Percentiles rank a stretch among this genome's conserved stretches.
These are phyloP conservation scores for Orbilia brochopaga DNA, from an alignment of 2,329 filamentous ascomycete species.

Conservation along the genomic window DNA sequence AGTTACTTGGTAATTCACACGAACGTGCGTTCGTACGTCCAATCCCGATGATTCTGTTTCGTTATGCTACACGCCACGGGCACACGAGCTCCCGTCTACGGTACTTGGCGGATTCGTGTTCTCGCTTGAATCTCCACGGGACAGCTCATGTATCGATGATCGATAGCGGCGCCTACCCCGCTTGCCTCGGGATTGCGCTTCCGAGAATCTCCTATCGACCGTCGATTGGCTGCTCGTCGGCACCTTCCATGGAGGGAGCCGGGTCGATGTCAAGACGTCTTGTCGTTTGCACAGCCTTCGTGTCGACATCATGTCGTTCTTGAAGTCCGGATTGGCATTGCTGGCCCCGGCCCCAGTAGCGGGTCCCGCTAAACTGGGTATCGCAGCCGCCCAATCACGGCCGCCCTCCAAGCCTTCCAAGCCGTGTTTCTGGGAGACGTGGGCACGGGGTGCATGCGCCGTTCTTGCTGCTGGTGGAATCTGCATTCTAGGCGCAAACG, in stretches of 20 bases:
- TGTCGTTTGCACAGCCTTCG: constrained; percentile 49
- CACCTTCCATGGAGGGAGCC: background rate
- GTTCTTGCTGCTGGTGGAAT: background rate
- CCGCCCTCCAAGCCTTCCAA: constrained; percentile 18
- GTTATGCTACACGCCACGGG: no score
- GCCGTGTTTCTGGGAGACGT: constrained; percentile 6
- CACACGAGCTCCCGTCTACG: background rate
- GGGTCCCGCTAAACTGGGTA: constrained; percentile 27
- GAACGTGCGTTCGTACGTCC: no score
- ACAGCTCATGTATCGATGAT: background rate
- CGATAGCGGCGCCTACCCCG: background rate
- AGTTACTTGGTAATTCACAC: no score
- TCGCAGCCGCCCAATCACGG: constrained; percentile 35
- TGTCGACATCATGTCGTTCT: constrained; percentile 23
- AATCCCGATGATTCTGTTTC: no score
- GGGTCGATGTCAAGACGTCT: constrained; percentile 12
- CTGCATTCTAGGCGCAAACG: no score
- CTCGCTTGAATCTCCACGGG: background rate
- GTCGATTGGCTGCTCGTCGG: background rate
- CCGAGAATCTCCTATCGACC: constrained; percentile 37
- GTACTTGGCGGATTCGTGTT: background rate
- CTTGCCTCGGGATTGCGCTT: constrained; percentile 21
- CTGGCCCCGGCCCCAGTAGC: constrained; percentile 1
- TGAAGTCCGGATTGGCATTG: constrained; percentile 9
- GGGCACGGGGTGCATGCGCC: background rate